Evolutionary conservation across 139 green algal genomes (phyloP), one percentile per base, ranked within the genome.

Genomic region (Eudorina sp.): DNA sequence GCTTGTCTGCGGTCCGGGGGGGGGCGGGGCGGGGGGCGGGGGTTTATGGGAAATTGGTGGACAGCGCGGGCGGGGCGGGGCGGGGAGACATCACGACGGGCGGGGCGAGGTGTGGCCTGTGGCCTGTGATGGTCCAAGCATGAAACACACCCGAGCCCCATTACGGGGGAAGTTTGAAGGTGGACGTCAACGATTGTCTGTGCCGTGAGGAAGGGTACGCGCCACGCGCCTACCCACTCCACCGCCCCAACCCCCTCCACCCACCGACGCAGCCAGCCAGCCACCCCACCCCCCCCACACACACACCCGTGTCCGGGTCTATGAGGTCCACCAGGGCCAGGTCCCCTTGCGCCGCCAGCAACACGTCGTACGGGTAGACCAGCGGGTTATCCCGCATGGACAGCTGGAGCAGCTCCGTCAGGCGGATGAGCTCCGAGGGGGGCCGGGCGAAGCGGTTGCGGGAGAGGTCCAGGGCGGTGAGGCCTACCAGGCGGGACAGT

Each of bases 381-480:
- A 89, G 75, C 27, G 89, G 89, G 75, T 89, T 89, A 38, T 70
- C 89, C 8, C 53, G 38, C 41, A 94, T 38, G 36, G 19, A 77
- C 5, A 94, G 78, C 45, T 79, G n/a, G 31, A 53, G 45, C 34
- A 94, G 88, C 8, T 46, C 79, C 6, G 76, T 64, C 5, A 94
- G 82, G 31, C 29, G 18, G 31, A 81, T 41, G 18, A 94, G 86
- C 38, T 84, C 88, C 0, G 46, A 34, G 8, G 92, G 90, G 18
- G 92, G 83, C 3, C 41, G 83, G 58, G 79, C 73, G 58, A 94
- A 80, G 27, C 6, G 8, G 78, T 92, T 93, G 66, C 64, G 89
- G 31, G 55, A 58, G 25, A 95, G 78, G 79, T 92, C 89, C 8
- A 95, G 87, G n/a, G 53, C 88, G 3, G 90, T 92, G 5, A 95